A percentile compares a stretch with the other conserved stretches of the same genome.
phyloP scores from a whole-genome alignment of 2,329 filamentous ascomycete species.

The Fusarium piperis region DNA sequence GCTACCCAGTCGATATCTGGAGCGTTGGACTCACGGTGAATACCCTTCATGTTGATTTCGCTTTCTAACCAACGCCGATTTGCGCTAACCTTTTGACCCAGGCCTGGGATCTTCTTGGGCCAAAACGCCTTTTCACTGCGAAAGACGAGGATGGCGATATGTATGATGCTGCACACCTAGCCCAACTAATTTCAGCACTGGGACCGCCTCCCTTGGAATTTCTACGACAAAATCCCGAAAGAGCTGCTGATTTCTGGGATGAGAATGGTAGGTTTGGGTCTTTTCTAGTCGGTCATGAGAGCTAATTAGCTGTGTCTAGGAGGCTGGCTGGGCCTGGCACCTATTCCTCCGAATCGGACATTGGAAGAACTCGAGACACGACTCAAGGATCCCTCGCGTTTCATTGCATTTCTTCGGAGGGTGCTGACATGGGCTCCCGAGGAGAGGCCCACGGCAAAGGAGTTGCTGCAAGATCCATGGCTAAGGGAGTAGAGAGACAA shows the following conservation, averaged over 20 bases:
- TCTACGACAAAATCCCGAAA: slow-evolving; percentile 13
- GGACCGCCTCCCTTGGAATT: slow-evolving; percentile 35
- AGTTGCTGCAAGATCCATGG: slow-evolving; percentile 40
- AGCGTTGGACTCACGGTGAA: slow-evolving; percentile 41
- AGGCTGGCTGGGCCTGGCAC: slow-evolving; percentile 32
- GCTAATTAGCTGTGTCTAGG: slow-evolving; percentile 10
- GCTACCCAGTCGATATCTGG: slow-evolving; percentile 43
- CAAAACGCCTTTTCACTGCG: slow-evolving; percentile 29
- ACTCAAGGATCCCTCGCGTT: slow-evolving; percentile 25
- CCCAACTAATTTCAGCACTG: slow-evolving; percentile 38
- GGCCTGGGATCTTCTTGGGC: slow-evolving; percentile 40
- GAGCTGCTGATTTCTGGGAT: slow-evolving; percentile 37
- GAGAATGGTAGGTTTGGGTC: slow-evolving; percentile 30
- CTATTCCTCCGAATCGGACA: slow-evolving; percentile 30
- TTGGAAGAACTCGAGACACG: slow-evolving; percentile 31
- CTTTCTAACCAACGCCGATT: not conserved
- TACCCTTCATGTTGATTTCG: not conserved
- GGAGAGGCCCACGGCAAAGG: slow-evolving; percentile 35
- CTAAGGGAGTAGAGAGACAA: not conserved
- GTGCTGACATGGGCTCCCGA: slow-evolving; percentile 35
- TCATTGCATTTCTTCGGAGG: slow-evolving; percentile 37
- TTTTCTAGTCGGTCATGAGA: not conserved
- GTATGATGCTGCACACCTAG: slow-evolving; percentile 36
- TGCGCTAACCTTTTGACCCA: not conserved
- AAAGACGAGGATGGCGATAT: slow-evolving; percentile 31